phyloP scores from a whole-genome alignment of 2,329 filamentous ascomycete genomes.

The Alternaria arborescens region DNA sequence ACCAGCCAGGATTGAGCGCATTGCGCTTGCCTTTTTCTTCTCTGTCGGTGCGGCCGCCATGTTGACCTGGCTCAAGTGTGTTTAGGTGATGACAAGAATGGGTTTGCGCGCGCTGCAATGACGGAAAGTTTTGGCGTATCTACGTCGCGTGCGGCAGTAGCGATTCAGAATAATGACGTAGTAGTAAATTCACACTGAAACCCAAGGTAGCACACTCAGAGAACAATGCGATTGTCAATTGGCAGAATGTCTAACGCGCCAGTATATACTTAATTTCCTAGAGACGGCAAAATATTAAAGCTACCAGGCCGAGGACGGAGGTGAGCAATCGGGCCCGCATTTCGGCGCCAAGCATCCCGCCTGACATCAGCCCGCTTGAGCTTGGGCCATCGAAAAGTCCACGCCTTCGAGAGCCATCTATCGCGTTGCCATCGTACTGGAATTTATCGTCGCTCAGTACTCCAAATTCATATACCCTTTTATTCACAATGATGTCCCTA shows the following conservation, averaged over 20 bases:
- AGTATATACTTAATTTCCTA: neutral
- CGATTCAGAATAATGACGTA: slow-evolving; percentile 24
- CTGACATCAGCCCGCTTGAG: slow-evolving; percentile 29
- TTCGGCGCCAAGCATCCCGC: slow-evolving; percentile 20
- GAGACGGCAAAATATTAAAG: neutral
- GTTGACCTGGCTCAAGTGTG: neutral
- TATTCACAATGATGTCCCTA: slow-evolving; percentile 55
- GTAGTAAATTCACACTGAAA: neutral
- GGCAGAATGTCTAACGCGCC: neutral
- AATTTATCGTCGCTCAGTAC: slow-evolving; percentile 12
- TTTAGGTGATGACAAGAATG: neutral
- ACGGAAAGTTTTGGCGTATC: slow-evolving; percentile 11
- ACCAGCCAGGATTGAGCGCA: slow-evolving; percentile 91
- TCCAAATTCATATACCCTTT: neutral
- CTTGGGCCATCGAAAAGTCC: slow-evolving; percentile 35
- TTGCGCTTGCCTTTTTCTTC: slow-evolving; percentile 70
- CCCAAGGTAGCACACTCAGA: no score
- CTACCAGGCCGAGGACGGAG: slow-evolving; percentile 5
- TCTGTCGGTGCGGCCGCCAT: slow-evolving; percentile 44
- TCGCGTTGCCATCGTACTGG: slow-evolving; percentile 11
- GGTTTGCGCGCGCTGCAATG: slow-evolving; percentile 8
- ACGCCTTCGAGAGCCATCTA: slow-evolving; percentile 17
- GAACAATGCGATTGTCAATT: neutral
- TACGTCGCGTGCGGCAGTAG: slow-evolving; percentile 14
- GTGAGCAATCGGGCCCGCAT: slow-evolving; percentile 15